Evolutionary conservation across 176 grass and related monocot genomes (phyloP), one percentile per base, ranked within the genome.

Genomic region (Eragrostis curvula): DNA sequence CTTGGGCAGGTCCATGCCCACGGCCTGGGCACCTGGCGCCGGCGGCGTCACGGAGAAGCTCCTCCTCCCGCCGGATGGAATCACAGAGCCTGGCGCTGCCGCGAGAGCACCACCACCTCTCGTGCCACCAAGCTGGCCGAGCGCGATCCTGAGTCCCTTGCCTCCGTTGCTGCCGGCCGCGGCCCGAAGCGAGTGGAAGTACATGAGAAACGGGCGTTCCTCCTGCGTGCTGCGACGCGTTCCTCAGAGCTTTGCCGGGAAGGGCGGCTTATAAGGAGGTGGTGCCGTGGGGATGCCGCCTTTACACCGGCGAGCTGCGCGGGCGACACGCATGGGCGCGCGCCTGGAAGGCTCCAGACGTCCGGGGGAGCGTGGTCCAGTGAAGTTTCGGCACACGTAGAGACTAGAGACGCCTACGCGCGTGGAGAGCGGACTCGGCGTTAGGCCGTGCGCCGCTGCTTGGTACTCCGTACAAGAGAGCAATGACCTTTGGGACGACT

Each of bases 1-100:
- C 75, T 84, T 88, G 44, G 44, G 45, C 46, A 74, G 55, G 20
- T 89, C 83, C 87, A 81, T 89, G 36, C 43, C 87, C 8, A 89
- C 70, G 62, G 51, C 81, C 69, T 74, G 76, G 42, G 74, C 81
- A 8, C 76, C 70, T 0, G 75, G 75, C 0, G 58, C 29, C 36
- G 76, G 82, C 20, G 83, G 11, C 66, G 83, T 85, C 40, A 66
- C 66, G 27, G 71, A 77, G 12, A 89, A 16, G 68, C 88, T 79
- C 45, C 57, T 79, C 45, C 57, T 64, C 8, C 18, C 23, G 0
- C 75, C 67, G 1, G 59, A 48, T 3, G 41, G 63, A 0, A 66
- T 40, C 11, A 50, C 30, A 5, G 58, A 23, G 2, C 53, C 52
- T 6, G 69, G 30, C 7, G 62, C 32, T 36, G 32, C 55, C 10